These are phyloP conservation scores for Arthroderma sp. DNA, from an alignment of 2,329 filamentous ascomycete genomes.

Conservation along the genomic window DNA sequence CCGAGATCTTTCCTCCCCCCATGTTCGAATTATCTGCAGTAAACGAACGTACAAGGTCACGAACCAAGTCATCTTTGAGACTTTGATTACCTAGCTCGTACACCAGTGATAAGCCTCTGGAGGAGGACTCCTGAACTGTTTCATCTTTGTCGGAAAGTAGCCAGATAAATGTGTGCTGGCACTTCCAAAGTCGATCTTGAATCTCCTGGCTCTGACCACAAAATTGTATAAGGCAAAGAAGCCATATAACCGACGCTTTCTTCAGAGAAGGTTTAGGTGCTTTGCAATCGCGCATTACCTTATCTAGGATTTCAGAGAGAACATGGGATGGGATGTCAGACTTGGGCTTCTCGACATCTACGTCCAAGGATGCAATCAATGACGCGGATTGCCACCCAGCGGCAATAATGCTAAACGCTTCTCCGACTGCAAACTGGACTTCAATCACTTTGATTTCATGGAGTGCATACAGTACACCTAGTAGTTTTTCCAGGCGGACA, in stretches of 20 bases:
- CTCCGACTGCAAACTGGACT: constrained; percentile 80
- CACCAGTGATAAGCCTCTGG: constrained; percentile 76
- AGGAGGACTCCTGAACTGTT: constrained; percentile 89
- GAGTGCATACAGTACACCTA: constrained; percentile 59
- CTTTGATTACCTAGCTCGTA: constrained; percentile 81
- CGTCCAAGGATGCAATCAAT: constrained; percentile 61
- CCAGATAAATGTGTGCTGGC: constrained; percentile 76
- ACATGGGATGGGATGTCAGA: constrained; percentile 28
- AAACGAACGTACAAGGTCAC: constrained; percentile 78
- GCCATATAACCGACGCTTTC: constrained; percentile 90
- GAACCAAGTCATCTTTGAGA: constrained; percentile 70
- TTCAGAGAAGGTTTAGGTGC: constrained; percentile 77
- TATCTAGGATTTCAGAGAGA: constrained; percentile 51
- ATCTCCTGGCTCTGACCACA: constrained; percentile 68
- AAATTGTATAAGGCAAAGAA: constrained; percentile 81
- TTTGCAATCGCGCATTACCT: constrained; percentile 64
- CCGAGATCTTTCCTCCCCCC: constrained; percentile 62
- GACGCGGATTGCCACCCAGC: constrained; percentile 75
- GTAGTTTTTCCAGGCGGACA: constrained; percentile 37
- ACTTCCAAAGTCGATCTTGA: constrained; percentile 61
- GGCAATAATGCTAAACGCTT: constrained; percentile 67
- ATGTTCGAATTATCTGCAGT: constrained; percentile 55
- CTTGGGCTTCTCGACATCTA: constrained; percentile 45
- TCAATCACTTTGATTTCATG: constrained; percentile 79
- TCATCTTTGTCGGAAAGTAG: constrained; percentile 82